Base-by-base conservation (phyloP, 148 eudicot species). In the Vaccinium vitisidaea region DNA sequence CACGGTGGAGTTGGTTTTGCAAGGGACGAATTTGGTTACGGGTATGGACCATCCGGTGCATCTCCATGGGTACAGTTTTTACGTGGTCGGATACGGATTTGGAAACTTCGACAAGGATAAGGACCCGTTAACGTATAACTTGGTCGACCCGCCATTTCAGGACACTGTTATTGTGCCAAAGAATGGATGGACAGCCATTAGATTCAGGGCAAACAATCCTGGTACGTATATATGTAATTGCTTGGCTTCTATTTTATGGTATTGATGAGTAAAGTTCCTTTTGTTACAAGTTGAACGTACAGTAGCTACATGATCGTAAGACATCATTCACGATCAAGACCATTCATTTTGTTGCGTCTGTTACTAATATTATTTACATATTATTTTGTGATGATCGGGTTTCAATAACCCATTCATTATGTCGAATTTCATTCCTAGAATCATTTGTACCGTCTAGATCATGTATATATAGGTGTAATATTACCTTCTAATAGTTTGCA, bases 1-100 rank as follows among this genome's bases (percentile, higher is more conserved):
- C 0, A 80, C 78, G 27, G 89, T 90, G 32, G 92, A 90, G 85
- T 2, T 90, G 14, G 87, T 88, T 58, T 83, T 86, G 46, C 92
- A 88, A 70, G 89, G 86, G 14, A 90, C 92, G 7, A 88, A 80
- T 23, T 21, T 84, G 84, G 79, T 84, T 18, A 80, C 52, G 1
- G 89, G 90, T 8, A n/a, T 88, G 16, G 92, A 90, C 80, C 92
- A 90, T 80, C 92, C 92, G 0, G 86, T 90, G 90, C 92, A 90
- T 77, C 79, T 90, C 8, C 92, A 90, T 58, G 92, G 92, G 25
- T 83, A 82, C 39, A 86, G 81, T 76, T 88, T 86, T 48, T 88
- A 82, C 15, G 82, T 90, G 7, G 86, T 90, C 12, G 92, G 92
- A 15, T 85, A 76, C 54, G 92, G 92, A 11, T 80, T 86, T 11